Percentiles rank a stretch among this genome's conserved stretches.
Conservation (phyloP, 805 yeast genomes). For the Metschnikowia lunata region DNA sequence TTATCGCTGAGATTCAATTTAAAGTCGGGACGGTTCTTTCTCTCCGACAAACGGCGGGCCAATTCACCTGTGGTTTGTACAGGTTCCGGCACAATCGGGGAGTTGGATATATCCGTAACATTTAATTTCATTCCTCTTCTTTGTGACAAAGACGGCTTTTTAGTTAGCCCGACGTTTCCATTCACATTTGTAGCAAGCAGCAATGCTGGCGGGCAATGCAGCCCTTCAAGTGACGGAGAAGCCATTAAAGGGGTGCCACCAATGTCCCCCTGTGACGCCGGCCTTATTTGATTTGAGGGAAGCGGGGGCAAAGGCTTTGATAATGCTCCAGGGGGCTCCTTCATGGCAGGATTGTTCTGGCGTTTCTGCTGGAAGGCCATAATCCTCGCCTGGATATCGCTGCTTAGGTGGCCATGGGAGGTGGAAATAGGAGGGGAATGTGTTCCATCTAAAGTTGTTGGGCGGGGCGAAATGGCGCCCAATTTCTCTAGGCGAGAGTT, state of each 20-base stretch:
- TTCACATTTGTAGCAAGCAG: not conserved
- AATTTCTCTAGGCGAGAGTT: constrained; percentile 14
- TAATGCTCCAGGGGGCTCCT: constrained; percentile 4
- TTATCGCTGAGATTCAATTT: constrained; percentile 28
- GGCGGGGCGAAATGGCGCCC: constrained; percentile 12
- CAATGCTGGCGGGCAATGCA: not conserved
- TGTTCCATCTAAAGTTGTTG: constrained; percentile 14
- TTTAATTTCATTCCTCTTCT: constrained; percentile 53
- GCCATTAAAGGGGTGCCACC: constrained; percentile 6
- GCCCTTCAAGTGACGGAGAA: constrained; percentile 9
- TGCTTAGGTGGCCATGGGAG: constrained; percentile 38
- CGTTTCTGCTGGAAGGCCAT: constrained; percentile 85
- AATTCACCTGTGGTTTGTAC: constrained; percentile 30
- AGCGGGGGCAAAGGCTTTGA: constrained; percentile 16
- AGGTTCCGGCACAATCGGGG: constrained; percentile 10
- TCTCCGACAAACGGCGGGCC: constrained; percentile 34
- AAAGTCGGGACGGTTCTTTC: constrained; percentile 38
- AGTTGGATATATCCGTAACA: constrained; percentile 25
- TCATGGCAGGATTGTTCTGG: constrained; percentile 13
- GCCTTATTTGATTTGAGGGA: constrained; percentile 9
- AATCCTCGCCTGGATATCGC: constrained; percentile 82
- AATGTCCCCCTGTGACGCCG: constrained; percentile 12
- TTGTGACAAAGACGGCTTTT: constrained; percentile 47
- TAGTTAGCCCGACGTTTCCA: constrained; percentile 17
- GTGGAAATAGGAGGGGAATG: constrained; percentile 18